Conservation (phyloP, 306 rosid species). For the Castanea crenata region DNA sequence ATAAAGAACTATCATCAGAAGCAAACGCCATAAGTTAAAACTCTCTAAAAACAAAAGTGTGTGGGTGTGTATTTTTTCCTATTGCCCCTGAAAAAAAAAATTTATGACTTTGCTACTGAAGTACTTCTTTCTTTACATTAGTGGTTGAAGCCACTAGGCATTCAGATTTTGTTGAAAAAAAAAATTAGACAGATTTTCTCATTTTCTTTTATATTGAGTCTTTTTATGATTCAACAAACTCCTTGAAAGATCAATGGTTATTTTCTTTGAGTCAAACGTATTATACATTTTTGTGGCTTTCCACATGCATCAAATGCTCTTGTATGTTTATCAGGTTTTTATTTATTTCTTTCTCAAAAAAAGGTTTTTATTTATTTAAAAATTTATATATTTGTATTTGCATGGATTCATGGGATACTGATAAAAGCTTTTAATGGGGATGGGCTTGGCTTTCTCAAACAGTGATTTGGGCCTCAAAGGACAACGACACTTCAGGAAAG, state of each 20-base stretch:
- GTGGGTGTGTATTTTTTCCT: no score
- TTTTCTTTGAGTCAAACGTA: not conserved
- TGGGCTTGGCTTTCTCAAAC: not conserved
- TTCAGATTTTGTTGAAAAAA: no score
- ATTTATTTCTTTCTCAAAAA: not conserved
- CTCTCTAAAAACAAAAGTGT: no score
- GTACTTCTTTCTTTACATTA: no score
- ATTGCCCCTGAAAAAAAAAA: no score
- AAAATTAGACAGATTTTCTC: no score
- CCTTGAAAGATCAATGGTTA: not conserved
- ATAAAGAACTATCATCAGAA: fast-evolving
- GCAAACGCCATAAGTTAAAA: fast-evolving
- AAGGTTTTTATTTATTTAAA: not conserved
- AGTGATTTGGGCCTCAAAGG: not conserved
- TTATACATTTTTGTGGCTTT: no score
- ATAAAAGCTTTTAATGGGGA: not conserved
- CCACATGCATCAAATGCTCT: not conserved
- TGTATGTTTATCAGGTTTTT: not conserved
- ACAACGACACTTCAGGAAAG: not conserved
- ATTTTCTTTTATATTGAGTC: no score
- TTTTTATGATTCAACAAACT: not conserved
- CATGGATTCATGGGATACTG: not conserved
- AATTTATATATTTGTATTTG: not conserved
- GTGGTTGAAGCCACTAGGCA: no score
- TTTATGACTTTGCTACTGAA: no score